Conservation (phyloP, 164 flowering plant genomes). For the Aristolochia californica region DNA sequence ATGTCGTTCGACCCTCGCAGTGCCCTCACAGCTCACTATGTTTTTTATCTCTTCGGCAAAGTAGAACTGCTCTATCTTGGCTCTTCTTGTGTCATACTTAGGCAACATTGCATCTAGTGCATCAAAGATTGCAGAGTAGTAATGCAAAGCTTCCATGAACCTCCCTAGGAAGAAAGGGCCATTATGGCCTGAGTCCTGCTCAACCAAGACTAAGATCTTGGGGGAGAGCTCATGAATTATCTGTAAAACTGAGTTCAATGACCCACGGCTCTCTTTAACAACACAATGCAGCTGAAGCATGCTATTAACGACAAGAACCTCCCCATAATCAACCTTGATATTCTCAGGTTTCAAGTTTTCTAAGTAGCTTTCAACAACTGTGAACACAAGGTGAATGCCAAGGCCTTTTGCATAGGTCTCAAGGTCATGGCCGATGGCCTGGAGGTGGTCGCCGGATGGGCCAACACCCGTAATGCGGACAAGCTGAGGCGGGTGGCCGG, state of each 20-base stretch:
- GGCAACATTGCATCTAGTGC: conserved; percentile 50
- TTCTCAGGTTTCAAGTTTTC: conserved; percentile 33
- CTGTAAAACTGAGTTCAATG: conserved; percentile 43
- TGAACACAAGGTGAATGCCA: conserved; percentile 35
- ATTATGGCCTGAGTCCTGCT: conserved; percentile 59
- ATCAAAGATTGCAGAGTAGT: conserved; percentile 54
- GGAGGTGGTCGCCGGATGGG: conserved; percentile 14
- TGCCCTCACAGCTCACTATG: conserved; percentile 64
- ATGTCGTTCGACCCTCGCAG: conserved; percentile 46
- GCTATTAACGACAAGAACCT: conserved; percentile 44
- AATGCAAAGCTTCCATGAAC: conserved; percentile 55
- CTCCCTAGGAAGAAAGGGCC: conserved; percentile 61
- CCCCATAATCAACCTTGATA: conserved; percentile 21
- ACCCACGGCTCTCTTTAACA: conserved; percentile 56
- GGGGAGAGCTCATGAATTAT: conserved; percentile 41
- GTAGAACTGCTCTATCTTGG: conserved; percentile 56
- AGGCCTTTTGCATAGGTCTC: conserved; percentile 24
- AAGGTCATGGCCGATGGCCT: conserved; percentile 32
- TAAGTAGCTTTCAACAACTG: conserved; percentile 33
- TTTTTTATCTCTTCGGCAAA: conserved; percentile 60
- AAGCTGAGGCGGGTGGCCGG: conserved; percentile 25
- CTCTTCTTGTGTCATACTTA: conserved; percentile 44
- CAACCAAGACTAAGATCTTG: conserved; percentile 31
- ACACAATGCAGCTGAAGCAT: conserved; percentile 52
- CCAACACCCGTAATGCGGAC: conserved; percentile 43